Base-by-base conservation (phyloP, 129 eudicot genomes). In the Gnaphalium uliginosum region DNA sequence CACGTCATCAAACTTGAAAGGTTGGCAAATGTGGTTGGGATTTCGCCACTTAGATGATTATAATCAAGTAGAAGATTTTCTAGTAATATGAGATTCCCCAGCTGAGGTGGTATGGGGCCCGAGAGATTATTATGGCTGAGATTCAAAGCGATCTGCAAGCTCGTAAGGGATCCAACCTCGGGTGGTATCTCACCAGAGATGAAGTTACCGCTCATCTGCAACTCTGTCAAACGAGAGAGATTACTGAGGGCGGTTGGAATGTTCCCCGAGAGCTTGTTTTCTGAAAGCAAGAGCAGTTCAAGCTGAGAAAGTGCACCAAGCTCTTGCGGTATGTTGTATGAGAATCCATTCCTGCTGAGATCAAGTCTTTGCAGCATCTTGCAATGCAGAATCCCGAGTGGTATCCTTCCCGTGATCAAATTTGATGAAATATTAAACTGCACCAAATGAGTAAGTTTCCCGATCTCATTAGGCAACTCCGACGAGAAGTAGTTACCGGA, bases 201-300 rank as follows among this genome's bases (percentile, higher is more conserved):
- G 2, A 30, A 56, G 68, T 95, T 95, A 17, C 97, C 96, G 8
- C 99, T 95, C 94, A 95, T 95, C 43, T 95, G 99, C 68, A 95
- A 76, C 86, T 91, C 99, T 0, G 90, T 86, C 76, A 95, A 67
- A 56, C 74, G 97, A 17, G 97, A 83, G 64, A 95, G 92, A 58
- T 91, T 87, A 11, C 97, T 92, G 4, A 95, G 56, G n/a, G 88
- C 88, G 24, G 81, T 78, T 0, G 99, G 99, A 51, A 95, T 83
- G 64, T 53, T 57, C 43, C 99, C 99, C 13, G 92, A 77, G 33
- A 95, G 88, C 80, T 84, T 83, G 77, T 95, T 95, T 18, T 87
- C 92, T 0, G 99, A 95, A 56, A 95, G 72, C 62, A 89, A 77
- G 51, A 95, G 90, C 30, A 83, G 94, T 60, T 95, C 99, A 1